Conservation (phyloP, 2,329 filamentous ascomycete genomes). For the Nigrograna mackinnonii region DNA sequence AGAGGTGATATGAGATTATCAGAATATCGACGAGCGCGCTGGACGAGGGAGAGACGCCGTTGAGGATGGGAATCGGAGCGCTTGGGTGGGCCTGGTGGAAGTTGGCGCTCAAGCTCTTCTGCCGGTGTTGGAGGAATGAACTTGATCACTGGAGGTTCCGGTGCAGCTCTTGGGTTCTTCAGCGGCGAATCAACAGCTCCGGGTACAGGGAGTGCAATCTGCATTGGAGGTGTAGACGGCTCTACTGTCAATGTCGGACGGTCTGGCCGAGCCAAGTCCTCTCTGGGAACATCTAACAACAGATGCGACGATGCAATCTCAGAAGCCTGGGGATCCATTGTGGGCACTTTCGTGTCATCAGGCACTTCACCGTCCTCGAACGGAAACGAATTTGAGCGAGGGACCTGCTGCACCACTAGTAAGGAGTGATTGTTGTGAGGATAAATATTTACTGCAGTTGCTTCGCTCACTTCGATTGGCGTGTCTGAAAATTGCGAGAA, state of each 20-base stretch:
- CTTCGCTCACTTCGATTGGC: constrained; percentile 63
- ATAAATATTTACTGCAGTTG: constrained; percentile 63
- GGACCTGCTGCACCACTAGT: constrained; percentile 62
- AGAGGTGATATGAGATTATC: constrained; percentile 48
- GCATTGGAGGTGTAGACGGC: constrained; percentile 40
- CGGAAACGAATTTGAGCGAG: constrained; percentile 29
- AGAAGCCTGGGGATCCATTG: constrained; percentile 18
- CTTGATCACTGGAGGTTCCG: constrained; percentile 59
- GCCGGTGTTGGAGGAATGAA: constrained; percentile 59
- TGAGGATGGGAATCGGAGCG: constrained; percentile 39
- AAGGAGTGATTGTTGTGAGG: constrained; percentile 67
- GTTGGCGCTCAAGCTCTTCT: constrained; percentile 49
- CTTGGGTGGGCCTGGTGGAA: constrained; percentile 27
- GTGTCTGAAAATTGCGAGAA: constrained; percentile 54
- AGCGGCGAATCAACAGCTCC: constrained; percentile 58
- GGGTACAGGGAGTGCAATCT: constrained; percentile 24
- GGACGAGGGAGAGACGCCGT: constrained; percentile 44
- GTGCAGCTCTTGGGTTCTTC: constrained; percentile 61
- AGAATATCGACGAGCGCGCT: constrained; percentile 51
- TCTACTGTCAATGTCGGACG: constrained; percentile 36
- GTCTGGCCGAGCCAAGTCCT: constrained; percentile 8
- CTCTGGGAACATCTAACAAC: constrained; percentile 20
- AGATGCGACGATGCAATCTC: constrained; percentile 26
- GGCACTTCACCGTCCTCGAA: constrained; percentile 19
- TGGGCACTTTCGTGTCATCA: constrained; percentile 14